Percentiles rank a stretch among this genome's conserved stretches.
phyloP scores from a whole-genome alignment of 495 filamentous ascomycete genomes.

The Clavariopsis aquatica region DNA sequence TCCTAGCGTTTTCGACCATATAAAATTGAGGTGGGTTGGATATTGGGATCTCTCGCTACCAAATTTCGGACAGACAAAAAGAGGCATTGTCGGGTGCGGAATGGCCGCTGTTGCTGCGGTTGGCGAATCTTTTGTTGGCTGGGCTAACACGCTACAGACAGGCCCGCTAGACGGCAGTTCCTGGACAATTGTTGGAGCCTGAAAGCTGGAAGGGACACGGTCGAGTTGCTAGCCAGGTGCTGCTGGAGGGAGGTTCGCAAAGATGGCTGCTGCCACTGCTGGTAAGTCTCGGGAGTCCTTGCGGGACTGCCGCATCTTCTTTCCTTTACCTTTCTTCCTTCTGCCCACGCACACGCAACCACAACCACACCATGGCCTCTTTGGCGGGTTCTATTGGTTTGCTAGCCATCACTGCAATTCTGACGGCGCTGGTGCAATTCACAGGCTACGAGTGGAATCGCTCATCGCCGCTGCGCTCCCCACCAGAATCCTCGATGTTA shows the following conservation, averaged over 20 bases:
- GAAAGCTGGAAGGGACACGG: slow-evolving; percentile 7
- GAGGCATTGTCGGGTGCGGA: neutral
- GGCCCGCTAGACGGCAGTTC: neutral
- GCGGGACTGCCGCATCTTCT: slow-evolving; percentile 21
- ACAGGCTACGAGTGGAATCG: slow-evolving; percentile 41
- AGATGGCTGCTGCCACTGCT: slow-evolving; percentile 38
- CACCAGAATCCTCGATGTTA: slow-evolving; percentile 66
- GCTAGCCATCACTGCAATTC: slow-evolving; percentile 14
- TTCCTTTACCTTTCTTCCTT: neutral
- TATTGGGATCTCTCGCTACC: neutral
- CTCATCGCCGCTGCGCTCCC: slow-evolving; percentile 41
- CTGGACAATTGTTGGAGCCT: slow-evolving; percentile 1
- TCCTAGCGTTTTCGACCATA: neutral
- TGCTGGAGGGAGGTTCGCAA: slow-evolving; percentile 5
- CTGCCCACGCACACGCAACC: slow-evolving; percentile 5
- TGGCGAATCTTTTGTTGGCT: neutral
- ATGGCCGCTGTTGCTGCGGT: neutral
- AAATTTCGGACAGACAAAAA: neutral
- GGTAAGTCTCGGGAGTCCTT: slow-evolving; percentile 29
- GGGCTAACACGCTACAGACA: neutral
- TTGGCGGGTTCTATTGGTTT: slow-evolving; percentile 4
- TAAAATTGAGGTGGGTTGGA: neutral
- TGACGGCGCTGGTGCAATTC: slow-evolving; percentile 24
- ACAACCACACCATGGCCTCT: slow-evolving; percentile 19
- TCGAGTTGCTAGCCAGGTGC: neutral